Conservation (phyloP, 2,329 filamentous ascomycete species). For the Fusarium coffeatum region DNA sequence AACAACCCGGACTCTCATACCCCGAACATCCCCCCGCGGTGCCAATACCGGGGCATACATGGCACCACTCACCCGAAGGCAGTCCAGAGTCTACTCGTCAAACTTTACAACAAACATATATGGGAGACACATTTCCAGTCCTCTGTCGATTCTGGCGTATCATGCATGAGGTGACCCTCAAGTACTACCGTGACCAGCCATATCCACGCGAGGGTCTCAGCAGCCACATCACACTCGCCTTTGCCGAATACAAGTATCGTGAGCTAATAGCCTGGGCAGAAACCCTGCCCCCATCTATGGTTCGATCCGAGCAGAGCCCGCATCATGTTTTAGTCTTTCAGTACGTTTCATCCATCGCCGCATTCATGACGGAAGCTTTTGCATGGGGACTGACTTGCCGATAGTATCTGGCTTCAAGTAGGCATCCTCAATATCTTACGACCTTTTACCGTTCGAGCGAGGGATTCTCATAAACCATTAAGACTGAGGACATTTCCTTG, state of each 20-base stretch:
- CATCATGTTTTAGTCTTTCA: constrained; percentile 54
- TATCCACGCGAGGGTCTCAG: constrained; percentile 11
- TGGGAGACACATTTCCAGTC: constrained; percentile 47
- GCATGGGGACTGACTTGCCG: neutral
- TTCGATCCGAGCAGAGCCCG: constrained; percentile 43
- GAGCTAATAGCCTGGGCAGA: constrained; percentile 55
- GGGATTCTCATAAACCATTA: neutral
- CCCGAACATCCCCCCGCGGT: constrained; percentile 38
- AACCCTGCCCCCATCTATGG: constrained; percentile 45
- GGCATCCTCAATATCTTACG: constrained; percentile 54
- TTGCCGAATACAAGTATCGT: constrained; percentile 54
- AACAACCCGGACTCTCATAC: constrained; percentile 45
- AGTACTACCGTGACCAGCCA: constrained; percentile 42
- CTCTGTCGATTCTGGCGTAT: constrained; percentile 55
- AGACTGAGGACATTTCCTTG: constrained; percentile 48
- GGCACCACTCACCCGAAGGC: neutral
- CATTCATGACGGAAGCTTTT: neutral
- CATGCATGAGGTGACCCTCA: constrained; percentile 49
- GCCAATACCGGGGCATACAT: constrained; percentile 32
- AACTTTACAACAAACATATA: constrained; percentile 25
- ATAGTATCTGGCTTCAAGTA: constrained; percentile 56
- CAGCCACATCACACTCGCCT: constrained; percentile 29
- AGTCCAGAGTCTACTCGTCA: constrained; percentile 4
- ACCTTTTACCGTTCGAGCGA: constrained; percentile 31
- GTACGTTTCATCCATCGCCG: constrained; percentile 43